Percentiles rank a stretch among this genome's conserved stretches.
Conservation (phyloP, 2,329 filamentous ascomycete species). For the Claviceps spartinae region DNA sequence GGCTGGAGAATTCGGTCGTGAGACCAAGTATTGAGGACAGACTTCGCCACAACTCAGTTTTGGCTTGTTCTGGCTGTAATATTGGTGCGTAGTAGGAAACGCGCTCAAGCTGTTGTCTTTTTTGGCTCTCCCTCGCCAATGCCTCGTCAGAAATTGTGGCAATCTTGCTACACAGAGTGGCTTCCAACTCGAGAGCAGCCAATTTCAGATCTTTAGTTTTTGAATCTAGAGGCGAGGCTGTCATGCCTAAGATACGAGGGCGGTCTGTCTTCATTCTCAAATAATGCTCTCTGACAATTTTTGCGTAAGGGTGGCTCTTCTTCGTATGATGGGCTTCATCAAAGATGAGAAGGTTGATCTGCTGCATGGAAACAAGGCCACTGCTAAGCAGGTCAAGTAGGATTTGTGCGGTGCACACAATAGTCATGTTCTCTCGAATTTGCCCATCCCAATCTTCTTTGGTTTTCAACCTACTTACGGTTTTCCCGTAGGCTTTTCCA, state of each 20-base stretch:
- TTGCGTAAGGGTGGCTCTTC: constrained; percentile 80
- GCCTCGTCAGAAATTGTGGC: constrained; percentile 47
- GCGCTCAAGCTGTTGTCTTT: constrained; percentile 35
- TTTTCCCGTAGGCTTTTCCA: constrained; percentile 61
- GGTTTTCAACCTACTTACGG: constrained; percentile 28
- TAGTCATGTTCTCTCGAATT: constrained; percentile 55
- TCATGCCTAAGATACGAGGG: constrained; percentile 89
- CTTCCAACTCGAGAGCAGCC: constrained; percentile 62
- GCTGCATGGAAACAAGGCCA: constrained; percentile 64
- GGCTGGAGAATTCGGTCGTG: constrained; percentile 34
- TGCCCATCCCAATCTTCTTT: constrained; percentile 37
- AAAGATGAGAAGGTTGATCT: constrained; percentile 84
- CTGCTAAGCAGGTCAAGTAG: constrained; percentile 65
- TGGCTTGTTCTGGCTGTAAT: constrained; percentile 28
- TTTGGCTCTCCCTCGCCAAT: constrained; percentile 12
- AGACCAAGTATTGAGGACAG: constrained; percentile 33
- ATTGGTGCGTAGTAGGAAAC: constrained; percentile 31
- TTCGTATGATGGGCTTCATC: constrained; percentile 96
- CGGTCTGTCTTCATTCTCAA: constrained; percentile 32
- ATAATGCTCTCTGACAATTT: constrained; percentile 84
- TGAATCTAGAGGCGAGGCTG: constrained; percentile 83
- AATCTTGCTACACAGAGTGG: constrained; percentile 66
- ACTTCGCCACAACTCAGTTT: constrained; percentile 50
- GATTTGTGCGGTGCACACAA: constrained; percentile 88
- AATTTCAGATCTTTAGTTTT: constrained; percentile 52